These are phyloP conservation scores for Rubia yunnanensis DNA, from an alignment of 257 asterid genomes.

Conservation along the genomic window DNA sequence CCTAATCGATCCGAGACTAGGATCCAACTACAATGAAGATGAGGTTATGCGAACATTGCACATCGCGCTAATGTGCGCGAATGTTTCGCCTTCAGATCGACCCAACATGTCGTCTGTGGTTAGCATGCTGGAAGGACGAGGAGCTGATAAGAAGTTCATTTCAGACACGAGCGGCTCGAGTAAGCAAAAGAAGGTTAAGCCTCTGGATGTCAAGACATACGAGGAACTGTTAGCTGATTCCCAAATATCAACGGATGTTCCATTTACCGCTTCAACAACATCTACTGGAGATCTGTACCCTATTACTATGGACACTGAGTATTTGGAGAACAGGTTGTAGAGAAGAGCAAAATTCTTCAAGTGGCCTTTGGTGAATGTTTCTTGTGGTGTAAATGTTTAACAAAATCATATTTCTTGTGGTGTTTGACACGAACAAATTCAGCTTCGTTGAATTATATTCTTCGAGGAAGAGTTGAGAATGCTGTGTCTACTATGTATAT, in stretches of 20 bases:
- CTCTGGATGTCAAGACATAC: neutral
- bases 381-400: neutral
- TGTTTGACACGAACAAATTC: neutral
- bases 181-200: neutral
- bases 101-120: conserved; percentile 57
- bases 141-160: conserved; percentile 13
- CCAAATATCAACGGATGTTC: conserved; percentile 29
- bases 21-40: conserved; percentile 23
- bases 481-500: no score
- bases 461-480: neutral
- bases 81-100: conserved; percentile 28
- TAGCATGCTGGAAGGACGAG: conserved; percentile 51
- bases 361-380: neutral
- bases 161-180: conserved; percentile 11
- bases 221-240: neutral
- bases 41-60: conserved; percentile 32
- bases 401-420: neutral
- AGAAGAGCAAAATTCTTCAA: neutral
- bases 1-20: conserved; percentile 49
- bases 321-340: conserved; percentile 4
- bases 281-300: conserved; percentile 47
- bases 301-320: conserved; percentile 18
- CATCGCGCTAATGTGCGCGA: conserved; percentile 45
- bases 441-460: neutral
- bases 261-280: conserved; percentile 35